Conservation (phyloP, 2,329 filamentous ascomycete genomes). For the Chaetomiaceae sp. region DNA sequence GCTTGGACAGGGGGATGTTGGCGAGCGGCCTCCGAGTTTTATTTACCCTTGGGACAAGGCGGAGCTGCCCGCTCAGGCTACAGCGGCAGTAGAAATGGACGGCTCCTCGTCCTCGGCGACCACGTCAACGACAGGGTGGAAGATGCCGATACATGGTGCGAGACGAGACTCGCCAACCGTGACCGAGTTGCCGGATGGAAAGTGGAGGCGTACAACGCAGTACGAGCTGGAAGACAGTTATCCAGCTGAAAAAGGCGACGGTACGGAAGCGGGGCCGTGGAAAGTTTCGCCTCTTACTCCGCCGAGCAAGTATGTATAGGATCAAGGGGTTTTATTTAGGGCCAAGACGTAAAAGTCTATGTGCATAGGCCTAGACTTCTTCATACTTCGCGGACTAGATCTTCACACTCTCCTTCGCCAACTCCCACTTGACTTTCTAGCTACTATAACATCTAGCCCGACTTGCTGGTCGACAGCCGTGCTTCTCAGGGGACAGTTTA, state of each 20-base stretch:
- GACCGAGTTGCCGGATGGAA: neutral
- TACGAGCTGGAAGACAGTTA: neutral
- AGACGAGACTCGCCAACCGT: neutral
- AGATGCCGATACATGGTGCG: neutral
- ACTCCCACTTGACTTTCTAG: constrained; percentile 45
- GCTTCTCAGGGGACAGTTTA: constrained; percentile 61
- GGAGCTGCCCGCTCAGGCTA: neutral
- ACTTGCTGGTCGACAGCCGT: constrained; percentile 65
- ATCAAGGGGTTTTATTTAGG: too few species aligned
- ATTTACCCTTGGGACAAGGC: neutral
- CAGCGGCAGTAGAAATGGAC: neutral
- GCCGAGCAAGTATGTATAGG: neutral
- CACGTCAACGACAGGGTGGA: neutral
- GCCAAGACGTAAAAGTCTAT: too few species aligned
- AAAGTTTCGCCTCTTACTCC: neutral
- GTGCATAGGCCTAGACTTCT: constrained; percentile 65
- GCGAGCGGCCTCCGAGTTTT: neutral
- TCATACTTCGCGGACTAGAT: constrained; percentile 53
- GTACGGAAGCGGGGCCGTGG: neutral
- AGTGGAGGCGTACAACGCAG: neutral
- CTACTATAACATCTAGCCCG: constrained; percentile 58
- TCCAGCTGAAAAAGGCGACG: neutral
- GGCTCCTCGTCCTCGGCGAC: neutral
- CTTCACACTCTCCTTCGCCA: constrained; percentile 47
- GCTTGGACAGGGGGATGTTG: neutral